Conservation (phyloP, 1,139 yeast species). For the Yamadazyma aaseri region DNA sequence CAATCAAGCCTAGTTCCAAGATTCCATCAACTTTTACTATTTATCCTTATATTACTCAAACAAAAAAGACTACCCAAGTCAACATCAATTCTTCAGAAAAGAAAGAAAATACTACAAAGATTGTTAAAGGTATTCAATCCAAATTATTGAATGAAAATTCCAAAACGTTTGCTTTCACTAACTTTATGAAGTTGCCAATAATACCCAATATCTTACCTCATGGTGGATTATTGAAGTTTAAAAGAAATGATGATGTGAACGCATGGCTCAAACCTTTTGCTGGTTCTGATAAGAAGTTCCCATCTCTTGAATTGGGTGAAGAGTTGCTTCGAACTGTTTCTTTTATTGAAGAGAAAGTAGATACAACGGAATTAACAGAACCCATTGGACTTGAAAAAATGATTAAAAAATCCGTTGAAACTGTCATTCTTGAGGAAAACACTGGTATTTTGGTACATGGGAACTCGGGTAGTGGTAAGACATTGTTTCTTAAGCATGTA, state of each 20-base stretch:
- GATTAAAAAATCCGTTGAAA: conserved; percentile 40
- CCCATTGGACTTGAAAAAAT: conserved; percentile 61
- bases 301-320: conserved; percentile 50
- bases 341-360: conserved; percentile 29
- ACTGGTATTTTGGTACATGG: conserved; percentile 67
- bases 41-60: conserved; percentile 56
- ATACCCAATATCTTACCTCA: conserved; percentile 47
- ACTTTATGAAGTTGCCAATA: conserved; percentile 49
- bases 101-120: conserved; percentile 26
- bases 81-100: conserved; percentile 28
- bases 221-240: conserved; percentile 64
- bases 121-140: conserved; percentile 13
- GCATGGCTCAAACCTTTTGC: conserved; percentile 45
- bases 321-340: conserved; percentile 54
- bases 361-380: conserved; percentile 14
- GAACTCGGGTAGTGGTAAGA: conserved; percentile 78
- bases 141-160: conserved; percentile 16
- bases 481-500: conserved; percentile 50
- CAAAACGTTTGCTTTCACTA: conserved; percentile 41
- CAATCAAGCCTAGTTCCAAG: conserved; percentile 38
- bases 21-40: conserved; percentile 45
- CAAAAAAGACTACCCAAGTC: conserved; percentile 29
- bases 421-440: conserved; percentile 46
- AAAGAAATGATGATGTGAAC: conserved; percentile 39
- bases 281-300: conserved; percentile 23